phyloP scores from a whole-genome alignment of 345 rosid genomes.

The Geranium brycei region DNA sequence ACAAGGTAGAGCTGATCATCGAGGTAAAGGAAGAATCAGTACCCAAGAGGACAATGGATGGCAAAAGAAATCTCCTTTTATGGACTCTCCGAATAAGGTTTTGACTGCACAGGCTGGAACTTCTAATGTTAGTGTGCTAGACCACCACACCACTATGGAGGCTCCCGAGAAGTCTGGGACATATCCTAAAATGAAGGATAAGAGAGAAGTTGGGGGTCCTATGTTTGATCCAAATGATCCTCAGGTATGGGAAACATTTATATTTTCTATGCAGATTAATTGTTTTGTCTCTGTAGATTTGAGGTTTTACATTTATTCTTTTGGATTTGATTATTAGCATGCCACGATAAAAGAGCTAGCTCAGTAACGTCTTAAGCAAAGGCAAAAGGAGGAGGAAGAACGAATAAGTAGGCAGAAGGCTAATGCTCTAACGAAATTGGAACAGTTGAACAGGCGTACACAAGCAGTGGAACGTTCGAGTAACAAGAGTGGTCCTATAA shows the following conservation, averaged over 20 bases:
- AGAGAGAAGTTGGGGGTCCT: constrained; percentile 26
- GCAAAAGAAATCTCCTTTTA: constrained; percentile 29
- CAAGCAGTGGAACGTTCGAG: constrained; percentile 35
- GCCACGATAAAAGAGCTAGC: constrained; percentile 64
- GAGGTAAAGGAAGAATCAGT: constrained; percentile 39
- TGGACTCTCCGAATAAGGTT: constrained; percentile 21
- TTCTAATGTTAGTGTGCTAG: constrained; percentile 27
- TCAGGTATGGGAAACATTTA: constrained; percentile 34
- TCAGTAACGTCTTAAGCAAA: constrained; percentile 51
- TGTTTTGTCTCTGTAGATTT: constrained; percentile 2
- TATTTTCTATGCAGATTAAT: constrained; percentile 8
- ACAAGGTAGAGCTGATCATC: constrained; percentile 45
- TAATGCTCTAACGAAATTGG: constrained; percentile 69
- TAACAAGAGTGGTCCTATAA: constrained; percentile 19
- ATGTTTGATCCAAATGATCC: constrained; percentile 34
- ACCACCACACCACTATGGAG: constrained; percentile 15
- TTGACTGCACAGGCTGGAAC: constrained; percentile 26
- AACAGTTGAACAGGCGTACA: constrained; percentile 68
- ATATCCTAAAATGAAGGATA: constrained; percentile 24
- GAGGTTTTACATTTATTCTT: constrained; percentile 8
- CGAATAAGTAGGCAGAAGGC: constrained; percentile 78
- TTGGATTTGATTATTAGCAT: constrained; percentile 37
- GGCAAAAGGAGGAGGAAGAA: constrained; percentile 83
- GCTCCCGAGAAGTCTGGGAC: constrained; percentile 24
- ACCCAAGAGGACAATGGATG: constrained; percentile 45